Base-by-base conservation (phyloP, 2,329 filamentous ascomycete genomes). In the Colletotrichum siamense region DNA sequence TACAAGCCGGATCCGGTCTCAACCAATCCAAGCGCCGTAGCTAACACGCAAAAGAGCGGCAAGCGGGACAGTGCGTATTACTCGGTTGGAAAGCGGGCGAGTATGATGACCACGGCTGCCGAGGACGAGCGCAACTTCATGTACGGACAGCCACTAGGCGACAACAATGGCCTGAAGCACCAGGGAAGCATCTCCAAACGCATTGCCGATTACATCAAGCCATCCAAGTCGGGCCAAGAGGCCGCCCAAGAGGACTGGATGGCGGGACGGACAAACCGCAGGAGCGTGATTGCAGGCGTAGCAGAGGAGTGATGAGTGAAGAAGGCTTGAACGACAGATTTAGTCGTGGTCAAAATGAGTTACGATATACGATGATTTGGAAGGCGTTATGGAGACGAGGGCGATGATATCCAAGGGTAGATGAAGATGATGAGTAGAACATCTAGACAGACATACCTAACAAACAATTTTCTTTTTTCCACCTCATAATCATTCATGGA, bases 141-240 rank as follows among this genome's bases (percentile, higher is more conserved):
- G 9, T 34, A 77, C 26, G 75, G 49, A 18, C 59, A 66, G 64
- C 34, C 66, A 8, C 39, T 36, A n/a, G 61, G 12, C 18, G 24
- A 24, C 34, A 36, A 67, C 32, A 69, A 68, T 34, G 73, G 70
- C 16, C 69, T 82, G 57, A 77, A 77, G 55, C 78, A 78, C 44
- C 80, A 83, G 77, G 73, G 73, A 10, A 83, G 82, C 71, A 77
- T 83, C n/a, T 88, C 85, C 72, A 88, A 91, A 79, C 78, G 75
- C 34, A 89, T 93, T 62, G 87, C 88, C 10, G 89, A 92, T 52
- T 83, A 83, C n/a, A 81, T 83, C 44, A 79, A 79, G 30, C 81
- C 81, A 59, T 61, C 79, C 32, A 71, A 78, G 26, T 39, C 49
- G 26, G 16, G 28, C 5, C 18, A n/a, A 26, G 36, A 70, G 44